These are phyloP conservation scores for Avena atlantica DNA, from an alignment of 176 grass and related monocot genomes.

Conservation along the genomic window DNA sequence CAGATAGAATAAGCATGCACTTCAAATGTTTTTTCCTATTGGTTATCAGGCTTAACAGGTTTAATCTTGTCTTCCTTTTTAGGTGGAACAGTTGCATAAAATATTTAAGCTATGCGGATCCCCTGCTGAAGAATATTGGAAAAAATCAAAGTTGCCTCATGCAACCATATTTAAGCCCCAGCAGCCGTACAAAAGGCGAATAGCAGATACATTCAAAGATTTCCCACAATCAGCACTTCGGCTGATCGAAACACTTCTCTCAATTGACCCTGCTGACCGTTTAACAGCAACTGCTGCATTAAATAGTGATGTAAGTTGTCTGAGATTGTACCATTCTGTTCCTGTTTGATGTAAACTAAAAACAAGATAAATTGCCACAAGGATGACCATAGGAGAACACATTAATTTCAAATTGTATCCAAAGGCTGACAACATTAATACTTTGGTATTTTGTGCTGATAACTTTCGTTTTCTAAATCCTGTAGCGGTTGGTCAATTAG, in stretches of 20 bases:
- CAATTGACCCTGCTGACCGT: constrained; percentile 81
- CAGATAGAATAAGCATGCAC: background rate
- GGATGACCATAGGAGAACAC: background rate
- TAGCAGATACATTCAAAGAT: constrained; percentile 88
- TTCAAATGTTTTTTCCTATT: constrained; percentile 5
- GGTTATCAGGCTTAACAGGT: background rate
- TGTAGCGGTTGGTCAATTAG: background rate
- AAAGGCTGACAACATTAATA: constrained; percentile 2
- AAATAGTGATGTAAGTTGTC: constrained; percentile 79
- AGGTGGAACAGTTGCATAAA: constrained; percentile 95
- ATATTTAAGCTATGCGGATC: constrained; percentile 95
- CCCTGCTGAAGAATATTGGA: constrained; percentile 89
- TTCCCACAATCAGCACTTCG: constrained; percentile 79
- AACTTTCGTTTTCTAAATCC: background rate
- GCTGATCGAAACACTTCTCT: constrained; percentile 78
- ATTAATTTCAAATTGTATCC: constrained; percentile 26
- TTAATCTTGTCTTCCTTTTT: constrained; percentile 33
- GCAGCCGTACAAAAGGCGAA: constrained; percentile 72
- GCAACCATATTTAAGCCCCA: constrained; percentile 94
- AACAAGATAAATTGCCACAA: background rate
- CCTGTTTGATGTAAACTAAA: constrained; percentile 33
- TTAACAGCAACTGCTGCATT: constrained; percentile 72
- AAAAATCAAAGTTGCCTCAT: constrained; percentile 89
- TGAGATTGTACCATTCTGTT: constrained; percentile 18
- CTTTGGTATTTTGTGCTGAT: background rate